These are phyloP conservation scores for Canavalia ensiformis DNA, from an alignment of 306 rosid species.

Conservation along the genomic window DNA sequence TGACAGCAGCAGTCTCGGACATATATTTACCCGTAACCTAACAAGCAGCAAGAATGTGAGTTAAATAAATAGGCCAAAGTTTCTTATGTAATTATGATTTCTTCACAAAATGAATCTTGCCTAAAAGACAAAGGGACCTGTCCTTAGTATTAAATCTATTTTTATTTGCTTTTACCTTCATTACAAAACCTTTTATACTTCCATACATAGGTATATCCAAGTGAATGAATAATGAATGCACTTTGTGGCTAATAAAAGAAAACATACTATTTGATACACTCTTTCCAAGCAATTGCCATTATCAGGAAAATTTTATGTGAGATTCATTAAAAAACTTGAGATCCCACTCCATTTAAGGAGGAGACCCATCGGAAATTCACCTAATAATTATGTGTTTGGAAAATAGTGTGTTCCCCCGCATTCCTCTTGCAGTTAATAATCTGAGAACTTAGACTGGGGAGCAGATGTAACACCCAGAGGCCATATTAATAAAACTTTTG, in stretches of 20 bases:
- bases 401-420: not conserved
- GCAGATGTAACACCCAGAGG: not conserved
- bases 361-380: not conserved
- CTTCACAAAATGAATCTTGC: not conserved
- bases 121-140: not conserved
- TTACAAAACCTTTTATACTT: not conserved
- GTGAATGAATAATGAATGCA: no score
- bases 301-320: not conserved
- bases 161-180: not conserved
- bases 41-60: not conserved
- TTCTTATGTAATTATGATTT: not conserved
- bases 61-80: not conserved
- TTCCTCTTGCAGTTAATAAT: not conserved
- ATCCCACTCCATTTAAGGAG: not conserved
- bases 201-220: not conserved
- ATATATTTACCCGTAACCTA: not conserved
- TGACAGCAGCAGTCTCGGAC: not conserved
- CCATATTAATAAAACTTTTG: not conserved
- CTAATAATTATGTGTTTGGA: not conserved
- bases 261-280: not conserved
- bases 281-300: not conserved
- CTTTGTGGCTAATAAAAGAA: no score
- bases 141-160: not conserved
- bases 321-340: not conserved
- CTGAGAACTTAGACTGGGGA: not conserved